Percentiles rank a stretch among this genome's conserved stretches.
These are phyloP conservation scores for Scleroderma bovista DNA, from an alignment of 768 basidiomycete genomes.

Conservation along the genomic window DNA sequence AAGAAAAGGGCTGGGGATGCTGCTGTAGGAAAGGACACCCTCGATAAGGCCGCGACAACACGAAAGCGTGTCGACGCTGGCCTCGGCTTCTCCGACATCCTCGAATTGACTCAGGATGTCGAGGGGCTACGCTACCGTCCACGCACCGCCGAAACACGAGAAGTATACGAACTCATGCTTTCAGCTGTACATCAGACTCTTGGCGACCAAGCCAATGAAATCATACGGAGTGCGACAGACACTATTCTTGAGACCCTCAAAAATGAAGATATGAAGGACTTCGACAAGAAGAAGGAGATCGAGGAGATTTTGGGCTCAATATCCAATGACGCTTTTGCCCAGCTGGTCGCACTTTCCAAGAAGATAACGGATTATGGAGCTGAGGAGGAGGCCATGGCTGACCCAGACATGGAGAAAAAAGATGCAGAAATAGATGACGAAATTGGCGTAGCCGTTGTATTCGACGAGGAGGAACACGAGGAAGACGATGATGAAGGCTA, in stretches of 20 bases:
- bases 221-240: constrained; percentile 95
- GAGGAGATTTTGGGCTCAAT: constrained; percentile 67
- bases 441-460: constrained; percentile 95
- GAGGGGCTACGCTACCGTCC: constrained; percentile 93
- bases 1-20: constrained; percentile 74
- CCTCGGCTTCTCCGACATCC: constrained; percentile 85
- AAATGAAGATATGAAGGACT: constrained; percentile 84
- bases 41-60: constrained; percentile 44
- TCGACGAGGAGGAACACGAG: constrained; percentile 95
- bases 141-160: constrained; percentile 87
- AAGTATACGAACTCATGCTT: constrained; percentile 90
- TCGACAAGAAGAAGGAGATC: constrained; percentile 95
- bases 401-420: constrained; percentile 75
- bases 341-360: constrained; percentile 80
- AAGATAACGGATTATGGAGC: constrained; percentile 95
- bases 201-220: constrained; percentile 94
- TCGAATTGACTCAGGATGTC: constrained; percentile 89
- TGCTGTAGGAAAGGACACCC: constrained; percentile 40
- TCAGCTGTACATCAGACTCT: constrained; percentile 75
- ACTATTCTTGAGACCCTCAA: constrained; percentile 84
- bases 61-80: constrained; percentile 60
- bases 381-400: constrained; percentile 74
- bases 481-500: constrained; percentile 88
- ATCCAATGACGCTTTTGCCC: constrained; percentile 70
- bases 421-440: constrained; percentile 94